Evolutionary conservation across 2,329 filamentous ascomycete species (phyloP).

Genomic region (Trichophyton schoenleinii): DNA sequence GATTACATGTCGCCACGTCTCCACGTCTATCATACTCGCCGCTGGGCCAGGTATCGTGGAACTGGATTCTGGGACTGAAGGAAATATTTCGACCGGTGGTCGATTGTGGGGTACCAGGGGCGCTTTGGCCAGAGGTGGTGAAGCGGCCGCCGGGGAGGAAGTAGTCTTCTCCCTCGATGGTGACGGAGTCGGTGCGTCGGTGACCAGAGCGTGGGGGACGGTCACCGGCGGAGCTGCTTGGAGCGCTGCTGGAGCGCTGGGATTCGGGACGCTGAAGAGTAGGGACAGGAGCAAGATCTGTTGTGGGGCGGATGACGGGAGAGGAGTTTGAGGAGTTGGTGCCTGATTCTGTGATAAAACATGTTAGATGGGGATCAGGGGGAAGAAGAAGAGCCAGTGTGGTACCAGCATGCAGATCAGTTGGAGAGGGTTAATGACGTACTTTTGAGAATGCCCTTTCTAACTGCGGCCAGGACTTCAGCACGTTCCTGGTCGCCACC

Average conservation of each 20-base stretch:
- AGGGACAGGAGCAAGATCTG: slow-evolving; percentile 24
- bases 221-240: slow-evolving; percentile 77
- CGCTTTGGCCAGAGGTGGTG: slow-evolving; percentile 59
- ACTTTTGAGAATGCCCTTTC: slow-evolving; percentile 94
- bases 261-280: slow-evolving; percentile 54
- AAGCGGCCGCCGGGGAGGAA: slow-evolving; percentile 68
- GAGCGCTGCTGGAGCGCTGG: slow-evolving; percentile 63
- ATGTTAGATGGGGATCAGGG: neutral
- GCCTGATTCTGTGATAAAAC: slow-evolving; percentile 7
- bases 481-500: slow-evolving; percentile 82
- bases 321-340: slow-evolving; percentile 41
- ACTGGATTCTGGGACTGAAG: slow-evolving; percentile 88
- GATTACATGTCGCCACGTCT: slow-evolving; percentile 95
- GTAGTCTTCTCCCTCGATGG: slow-evolving; percentile 75
- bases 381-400: neutral
- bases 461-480: slow-evolving; percentile 80
- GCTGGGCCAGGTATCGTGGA: slow-evolving; percentile 91
- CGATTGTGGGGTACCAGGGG: slow-evolving; percentile 59
- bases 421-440: slow-evolving; percentile 26
- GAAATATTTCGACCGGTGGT: slow-evolving; percentile 51
- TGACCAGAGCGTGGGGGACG: slow-evolving; percentile 44
- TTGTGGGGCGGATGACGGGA: slow-evolving; percentile 52
- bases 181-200: slow-evolving; percentile 55
- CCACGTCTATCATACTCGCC: slow-evolving; percentile 92
- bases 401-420: neutral